Base-by-base conservation (phyloP, 306 rosid species). In the Castanea crenata region DNA sequence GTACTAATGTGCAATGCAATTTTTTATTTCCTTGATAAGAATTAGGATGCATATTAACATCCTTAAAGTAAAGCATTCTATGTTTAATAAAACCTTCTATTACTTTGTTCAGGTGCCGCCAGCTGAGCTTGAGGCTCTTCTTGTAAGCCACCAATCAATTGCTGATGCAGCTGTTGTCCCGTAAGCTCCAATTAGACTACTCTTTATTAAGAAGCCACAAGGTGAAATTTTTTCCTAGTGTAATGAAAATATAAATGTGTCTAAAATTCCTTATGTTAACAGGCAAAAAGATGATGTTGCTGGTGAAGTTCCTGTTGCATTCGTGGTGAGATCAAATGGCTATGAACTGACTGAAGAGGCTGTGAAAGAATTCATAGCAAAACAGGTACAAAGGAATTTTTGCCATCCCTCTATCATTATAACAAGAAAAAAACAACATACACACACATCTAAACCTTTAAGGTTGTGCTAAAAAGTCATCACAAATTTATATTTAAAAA, bases 281-380 rank as follows among this genome's bases (percentile, higher is more conserved):
- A 95, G 99, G 71, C 89, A 88, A 86, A 91, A 90, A 73, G 94
- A 95, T 63, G 92, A 68, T 5, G 96, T 19, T 74, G 99, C 98
- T 3, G 99, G 99, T 27, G 99, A 95, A 83, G 85, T 95, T 81
- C 99, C 98, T 0, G 99, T 93, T 55, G 99, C 98, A 7, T 92
- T 90, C 35, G 91, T 95, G 25, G 99, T 95, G 49, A 82, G 88
- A 34, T 90, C 99, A 15, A 83, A 73, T 35, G 85, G 86, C 6
- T 57, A 72, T 54, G 91, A 84, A 27, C 85, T 92, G 9, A 88
- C 92, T 0, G 97, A 95, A 80, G 97, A 91, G 69, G 80, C 78
- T 13, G 88, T 92, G 0, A 93, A 92, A 72, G 92, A 90, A 69
- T 91, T 85, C 77, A 83, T 95, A 55, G 82, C 99, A 13, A 92